phyloP scores from a whole-genome alignment of 2,329 filamentous ascomycete species.

The Trichoderma koningii region DNA sequence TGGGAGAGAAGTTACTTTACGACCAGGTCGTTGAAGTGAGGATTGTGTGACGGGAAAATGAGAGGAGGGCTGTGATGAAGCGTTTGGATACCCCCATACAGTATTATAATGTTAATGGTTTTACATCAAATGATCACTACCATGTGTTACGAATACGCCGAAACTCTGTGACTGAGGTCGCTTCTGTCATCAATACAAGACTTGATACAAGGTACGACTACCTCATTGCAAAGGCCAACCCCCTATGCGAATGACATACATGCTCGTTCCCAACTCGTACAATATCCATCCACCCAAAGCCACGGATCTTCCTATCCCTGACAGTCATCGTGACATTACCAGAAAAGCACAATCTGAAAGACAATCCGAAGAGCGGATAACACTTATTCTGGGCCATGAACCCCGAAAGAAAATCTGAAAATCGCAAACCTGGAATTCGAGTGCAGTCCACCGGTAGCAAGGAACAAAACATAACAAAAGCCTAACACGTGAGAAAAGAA shows the following conservation, averaged over 20 bases:
- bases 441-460: background rate
- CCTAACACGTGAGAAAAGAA: background rate
- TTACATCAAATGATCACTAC: background rate
- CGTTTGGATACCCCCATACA: conserved; percentile 24
- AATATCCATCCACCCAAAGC: background rate
- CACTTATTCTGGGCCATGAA: background rate
- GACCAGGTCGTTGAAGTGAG: conserved; percentile 39
- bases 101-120: conserved; percentile 21
- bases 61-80: background rate
- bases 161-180: no score
- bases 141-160: no score
- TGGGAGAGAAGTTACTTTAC: conserved; percentile 62
- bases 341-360: background rate
- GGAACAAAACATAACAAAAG: background rate
- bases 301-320: background rate
- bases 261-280: background rate
- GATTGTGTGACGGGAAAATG: background rate
- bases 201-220: no score
- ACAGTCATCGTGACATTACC: background rate
- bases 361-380: background rate
- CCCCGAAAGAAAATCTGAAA: background rate
- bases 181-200: background rate
- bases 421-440: background rate
- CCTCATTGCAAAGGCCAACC: background rate
- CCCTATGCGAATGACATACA: background rate